Percentiles rank a stretch among this genome's conserved stretches.
Conservation (phyloP, 1,284 basidiomycete species). For the Boletellus deceptivus region DNA sequence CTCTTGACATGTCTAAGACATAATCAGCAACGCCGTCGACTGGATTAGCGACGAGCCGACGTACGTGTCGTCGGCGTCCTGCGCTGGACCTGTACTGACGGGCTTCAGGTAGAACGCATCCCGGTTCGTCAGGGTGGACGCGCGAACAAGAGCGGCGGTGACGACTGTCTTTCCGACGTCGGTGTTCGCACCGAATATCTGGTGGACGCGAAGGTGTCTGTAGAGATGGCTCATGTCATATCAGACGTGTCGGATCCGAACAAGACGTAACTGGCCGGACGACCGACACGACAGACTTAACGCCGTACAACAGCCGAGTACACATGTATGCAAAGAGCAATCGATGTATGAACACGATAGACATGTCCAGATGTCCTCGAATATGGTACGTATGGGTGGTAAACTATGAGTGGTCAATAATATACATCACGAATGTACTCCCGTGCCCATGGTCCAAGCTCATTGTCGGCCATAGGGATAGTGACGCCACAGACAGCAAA, state of each 20-base stretch:
- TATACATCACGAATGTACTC: constrained; percentile 34
- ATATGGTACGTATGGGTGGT: constrained; percentile 17
- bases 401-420: constrained; percentile 17
- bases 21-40: background rate
- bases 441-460: constrained; percentile 43
- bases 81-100: constrained; percentile 81
- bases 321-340: constrained; percentile 1
- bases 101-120: constrained; percentile 86
- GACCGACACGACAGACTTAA: constrained; percentile 9
- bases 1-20: constrained; percentile 65
- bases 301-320: constrained; percentile 22
- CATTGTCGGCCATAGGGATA: constrained; percentile 33
- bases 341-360: constrained; percentile 14
- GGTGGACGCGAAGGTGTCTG: constrained; percentile 80
- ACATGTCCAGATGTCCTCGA: constrained; percentile 30
- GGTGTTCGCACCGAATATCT: constrained; percentile 90
- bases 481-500: constrained; percentile 42
- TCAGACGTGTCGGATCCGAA: background rate
- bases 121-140: constrained; percentile 55
- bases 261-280: background rate
- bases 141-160: constrained; percentile 77
- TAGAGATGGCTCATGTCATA: constrained; percentile 48
- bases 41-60: constrained; percentile 21
- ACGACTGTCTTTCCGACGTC: constrained; percentile 92
- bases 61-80: constrained; percentile 81